Conservation (phyloP, 495 filamentous ascomycete genomes). For the Daldinia caldariorum region DNA sequence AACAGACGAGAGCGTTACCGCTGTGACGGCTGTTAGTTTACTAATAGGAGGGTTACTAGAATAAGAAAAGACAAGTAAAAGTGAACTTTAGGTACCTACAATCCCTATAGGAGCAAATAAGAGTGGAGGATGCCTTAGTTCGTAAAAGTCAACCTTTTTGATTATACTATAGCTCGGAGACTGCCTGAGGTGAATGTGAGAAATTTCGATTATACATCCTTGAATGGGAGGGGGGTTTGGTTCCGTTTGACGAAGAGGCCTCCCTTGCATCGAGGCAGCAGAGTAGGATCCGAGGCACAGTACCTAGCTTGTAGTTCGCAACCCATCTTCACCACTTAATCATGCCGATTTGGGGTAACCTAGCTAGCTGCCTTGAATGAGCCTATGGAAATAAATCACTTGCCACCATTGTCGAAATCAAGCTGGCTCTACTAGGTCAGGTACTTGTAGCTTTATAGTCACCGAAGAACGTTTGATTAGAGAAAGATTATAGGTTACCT, state of each 20-base stretch:
- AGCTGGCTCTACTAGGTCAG: neutral
- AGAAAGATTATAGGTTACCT: no score
- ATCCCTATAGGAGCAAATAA: neutral
- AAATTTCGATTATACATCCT: constrained; percentile 4
- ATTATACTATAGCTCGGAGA: neutral
- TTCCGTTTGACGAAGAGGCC: constrained; percentile 27
- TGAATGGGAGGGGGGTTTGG: no score
- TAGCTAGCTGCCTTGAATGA: constrained; percentile 32
- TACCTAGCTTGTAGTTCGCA: constrained; percentile 22
- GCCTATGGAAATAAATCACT: neutral
- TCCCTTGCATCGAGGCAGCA: constrained; percentile 25
- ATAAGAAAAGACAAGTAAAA: neutral
- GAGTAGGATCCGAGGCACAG: constrained; percentile 31
- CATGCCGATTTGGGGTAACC: constrained; percentile 12
- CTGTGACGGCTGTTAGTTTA: no score
- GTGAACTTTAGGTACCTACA: no score
- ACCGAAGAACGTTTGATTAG: no score
- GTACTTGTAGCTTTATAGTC: no score
- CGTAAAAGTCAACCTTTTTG: neutral
- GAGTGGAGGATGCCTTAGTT: neutral
- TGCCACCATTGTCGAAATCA: neutral
- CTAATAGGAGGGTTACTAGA: neutral
- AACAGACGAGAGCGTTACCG: neutral
- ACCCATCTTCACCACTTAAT: constrained; percentile 7
- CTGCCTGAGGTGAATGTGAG: neutral